Evolutionary conservation across 345 rosid species (phyloP).

Genomic region (Heritiera fomes): DNA sequence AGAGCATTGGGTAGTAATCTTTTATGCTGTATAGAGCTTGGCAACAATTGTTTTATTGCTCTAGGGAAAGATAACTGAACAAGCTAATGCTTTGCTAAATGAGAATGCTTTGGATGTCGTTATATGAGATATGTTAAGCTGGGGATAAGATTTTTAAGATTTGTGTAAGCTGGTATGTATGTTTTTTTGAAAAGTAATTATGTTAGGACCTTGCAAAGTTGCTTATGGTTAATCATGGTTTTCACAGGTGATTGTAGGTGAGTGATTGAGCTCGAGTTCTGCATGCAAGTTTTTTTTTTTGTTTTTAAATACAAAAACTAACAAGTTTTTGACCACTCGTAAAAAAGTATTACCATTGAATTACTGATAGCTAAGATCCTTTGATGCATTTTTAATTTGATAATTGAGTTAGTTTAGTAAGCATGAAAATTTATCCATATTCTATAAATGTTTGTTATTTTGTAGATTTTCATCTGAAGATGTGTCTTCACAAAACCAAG

Average conservation of each 20-base stretch:
- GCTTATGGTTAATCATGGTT: background rate
- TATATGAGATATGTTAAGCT: background rate
- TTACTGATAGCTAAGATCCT: background rate
- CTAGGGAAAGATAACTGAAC: background rate
- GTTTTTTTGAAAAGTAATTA: background rate
- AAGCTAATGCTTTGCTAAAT: background rate
- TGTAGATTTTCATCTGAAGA: slow-evolving; percentile 87
- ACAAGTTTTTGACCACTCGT: background rate
- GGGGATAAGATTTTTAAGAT: background rate
- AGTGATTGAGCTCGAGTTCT: background rate
- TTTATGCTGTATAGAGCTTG: background rate
- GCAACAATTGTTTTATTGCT: background rate
- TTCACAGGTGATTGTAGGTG: background rate
- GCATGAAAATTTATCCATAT: background rate
- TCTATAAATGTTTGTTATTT: background rate
- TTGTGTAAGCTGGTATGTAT: background rate
- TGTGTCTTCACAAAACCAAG: slow-evolving; percentile 95
- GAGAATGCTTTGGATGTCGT: background rate
- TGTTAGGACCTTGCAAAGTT: background rate
- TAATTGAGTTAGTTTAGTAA: slow-evolving; percentile 4
- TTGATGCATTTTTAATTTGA: background rate
- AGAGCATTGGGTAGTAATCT: background rate
- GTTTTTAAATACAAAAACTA: background rate
- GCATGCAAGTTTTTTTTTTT: background rate
- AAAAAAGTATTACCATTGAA: background rate